Evolutionary conservation across 2,329 filamentous ascomycete species (phyloP).

Genomic region (Claviceps arundinis): DNA sequence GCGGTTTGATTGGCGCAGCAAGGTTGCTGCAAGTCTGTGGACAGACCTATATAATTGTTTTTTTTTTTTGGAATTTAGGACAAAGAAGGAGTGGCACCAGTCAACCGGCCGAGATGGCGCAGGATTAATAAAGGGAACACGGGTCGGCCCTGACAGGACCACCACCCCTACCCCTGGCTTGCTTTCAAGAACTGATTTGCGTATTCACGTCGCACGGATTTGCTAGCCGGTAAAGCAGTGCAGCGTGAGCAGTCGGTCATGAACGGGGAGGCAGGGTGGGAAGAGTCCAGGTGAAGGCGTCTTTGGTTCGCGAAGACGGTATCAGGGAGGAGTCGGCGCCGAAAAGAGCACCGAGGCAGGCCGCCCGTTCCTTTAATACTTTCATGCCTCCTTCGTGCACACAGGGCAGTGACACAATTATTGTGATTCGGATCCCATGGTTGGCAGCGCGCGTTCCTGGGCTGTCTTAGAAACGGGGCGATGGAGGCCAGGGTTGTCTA

Average conservation of each 20-base stretch:
- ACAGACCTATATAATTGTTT: not conserved
- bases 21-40: not conserved
- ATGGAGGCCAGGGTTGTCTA: not conserved
- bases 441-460: not conserved
- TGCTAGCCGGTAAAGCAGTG: constrained; percentile 1
- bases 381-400: not conserved
- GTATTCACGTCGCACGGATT: not conserved
- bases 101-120: not conserved
- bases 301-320: not conserved
- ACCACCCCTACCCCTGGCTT: not conserved
- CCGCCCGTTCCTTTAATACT: not conserved
- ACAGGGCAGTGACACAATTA: not conserved
- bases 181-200: not conserved
- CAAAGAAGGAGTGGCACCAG: not conserved
- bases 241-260: constrained; percentile 1
- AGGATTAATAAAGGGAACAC: constrained; percentile 1
- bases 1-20: not conserved
- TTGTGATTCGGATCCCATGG: not conserved
- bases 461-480: not conserved
- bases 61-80: not conserved
- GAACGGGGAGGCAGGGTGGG: not conserved
- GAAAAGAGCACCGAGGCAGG: not conserved
- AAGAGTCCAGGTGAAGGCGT: not conserved
- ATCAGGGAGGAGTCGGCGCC: not conserved
- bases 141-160: constrained; percentile 3